phyloP scores from a whole-genome alignment of 108 stramenopile genomes.

The Cyclotella cryptica region DNA sequence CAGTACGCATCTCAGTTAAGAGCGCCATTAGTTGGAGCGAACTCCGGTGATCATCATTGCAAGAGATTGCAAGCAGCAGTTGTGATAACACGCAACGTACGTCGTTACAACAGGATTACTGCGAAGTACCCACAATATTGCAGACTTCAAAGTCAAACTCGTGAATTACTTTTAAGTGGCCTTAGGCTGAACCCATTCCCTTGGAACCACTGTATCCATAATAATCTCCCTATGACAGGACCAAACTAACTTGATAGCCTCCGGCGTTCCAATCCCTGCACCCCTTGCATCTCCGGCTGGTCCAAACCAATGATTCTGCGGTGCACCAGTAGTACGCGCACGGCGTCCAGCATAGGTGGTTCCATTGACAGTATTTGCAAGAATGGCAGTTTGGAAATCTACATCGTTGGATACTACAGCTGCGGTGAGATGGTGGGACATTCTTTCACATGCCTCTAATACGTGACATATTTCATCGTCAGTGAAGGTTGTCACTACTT shows the following conservation, averaged over 20 bases:
- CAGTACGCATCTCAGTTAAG: too few relatives aligned
- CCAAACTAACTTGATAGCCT: slow-evolving; percentile 98
- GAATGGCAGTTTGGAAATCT: slow-evolving; percentile 81
- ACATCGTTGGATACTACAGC: slow-evolving; percentile 97
- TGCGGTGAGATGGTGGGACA: slow-evolving; percentile 97
- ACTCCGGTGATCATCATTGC: too few relatives aligned
- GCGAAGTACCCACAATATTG: too few relatives aligned
- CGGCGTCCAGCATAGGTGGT: slow-evolving; percentile 96
- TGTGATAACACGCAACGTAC: too few relatives aligned
- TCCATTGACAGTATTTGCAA: slow-evolving; percentile 96
- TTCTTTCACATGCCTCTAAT: slow-evolving; percentile 90
- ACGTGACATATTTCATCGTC: slow-evolving; percentile 83
- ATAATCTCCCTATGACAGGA: slow-evolving; percentile 98
- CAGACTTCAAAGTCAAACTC: too few relatives aligned
- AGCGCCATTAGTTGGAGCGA: too few relatives aligned
- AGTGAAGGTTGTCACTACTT: slow-evolving; percentile 92
- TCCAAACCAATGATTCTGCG: slow-evolving; percentile 99
- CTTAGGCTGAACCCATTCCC: slow-evolving; percentile 68
- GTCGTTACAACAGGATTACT: too few relatives aligned
- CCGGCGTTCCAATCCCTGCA: slow-evolving; percentile 92
- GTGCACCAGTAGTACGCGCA: slow-evolving; percentile 98
- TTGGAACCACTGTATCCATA: slow-evolving; percentile 81
- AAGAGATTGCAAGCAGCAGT: too few relatives aligned
- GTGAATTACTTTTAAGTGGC: slow-evolving; percentile 40
- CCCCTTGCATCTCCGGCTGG: slow-evolving; percentile 54